Evolutionary conservation across 2,329 filamentous ascomycete species (phyloP).

Genomic region (Trichoderma hamatum): DNA sequence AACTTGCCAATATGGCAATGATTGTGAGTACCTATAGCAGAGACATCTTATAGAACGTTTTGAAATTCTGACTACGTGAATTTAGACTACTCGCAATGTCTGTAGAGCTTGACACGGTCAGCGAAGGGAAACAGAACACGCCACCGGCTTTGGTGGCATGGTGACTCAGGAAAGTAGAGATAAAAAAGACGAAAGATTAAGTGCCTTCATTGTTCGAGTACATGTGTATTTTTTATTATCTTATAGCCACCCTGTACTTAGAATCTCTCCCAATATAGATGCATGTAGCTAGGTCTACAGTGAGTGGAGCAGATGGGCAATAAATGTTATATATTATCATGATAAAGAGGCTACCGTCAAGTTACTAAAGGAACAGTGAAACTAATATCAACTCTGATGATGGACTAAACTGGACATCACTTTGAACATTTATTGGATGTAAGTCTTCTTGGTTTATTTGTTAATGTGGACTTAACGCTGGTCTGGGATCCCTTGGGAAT

Average conservation of each 20-base stretch:
- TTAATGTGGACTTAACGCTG: too few species aligned
- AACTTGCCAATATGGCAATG: slow-evolving; percentile 16
- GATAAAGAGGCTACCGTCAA: not conserved
- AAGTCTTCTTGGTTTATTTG: too few species aligned
- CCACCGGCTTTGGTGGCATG: not conserved
- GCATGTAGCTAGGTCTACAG: not conserved
- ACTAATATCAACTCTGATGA: not conserved
- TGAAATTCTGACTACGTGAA: not conserved
- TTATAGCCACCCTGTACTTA: not conserved
- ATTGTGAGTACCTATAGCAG: slow-evolving; percentile 1
- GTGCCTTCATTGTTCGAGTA: not conserved
- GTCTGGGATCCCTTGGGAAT: too few species aligned
- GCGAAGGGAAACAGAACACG: not conserved
- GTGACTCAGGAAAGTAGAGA: not conserved
- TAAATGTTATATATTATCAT: not conserved
- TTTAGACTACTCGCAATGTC: slow-evolving; percentile 19
- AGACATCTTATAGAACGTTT: not conserved
- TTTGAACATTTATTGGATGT: too few species aligned
- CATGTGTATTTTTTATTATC: not conserved
- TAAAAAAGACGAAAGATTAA: not conserved
- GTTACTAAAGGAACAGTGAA: not conserved
- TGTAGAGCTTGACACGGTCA: not conserved
- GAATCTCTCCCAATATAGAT: not conserved
- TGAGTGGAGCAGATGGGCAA: not conserved
- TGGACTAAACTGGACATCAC: not conserved